phyloP scores from a whole-genome alignment of 139 green algal genomes.

The Chlamydomonas sphaeroides region DNA sequence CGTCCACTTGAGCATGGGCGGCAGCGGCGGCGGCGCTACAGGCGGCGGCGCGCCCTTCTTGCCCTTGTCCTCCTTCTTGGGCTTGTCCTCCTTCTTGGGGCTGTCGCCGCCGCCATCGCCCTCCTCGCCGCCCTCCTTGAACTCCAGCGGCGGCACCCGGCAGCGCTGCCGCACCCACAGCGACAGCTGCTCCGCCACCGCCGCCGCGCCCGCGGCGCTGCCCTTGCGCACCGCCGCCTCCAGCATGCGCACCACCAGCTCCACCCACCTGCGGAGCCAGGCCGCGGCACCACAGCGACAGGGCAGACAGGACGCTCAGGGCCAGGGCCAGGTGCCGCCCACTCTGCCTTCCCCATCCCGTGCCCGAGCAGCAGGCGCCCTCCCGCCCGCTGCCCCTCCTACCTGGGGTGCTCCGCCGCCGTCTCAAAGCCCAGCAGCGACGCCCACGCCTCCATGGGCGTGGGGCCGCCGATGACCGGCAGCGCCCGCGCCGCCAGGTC shows the following conservation, averaged over 20 bases:
- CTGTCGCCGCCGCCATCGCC: background rate
- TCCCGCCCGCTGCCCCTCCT: background rate
- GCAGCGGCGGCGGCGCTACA: background rate
- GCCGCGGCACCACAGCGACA: no score
- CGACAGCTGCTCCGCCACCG: slow-evolving; percentile 41
- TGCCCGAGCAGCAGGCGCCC: no score
- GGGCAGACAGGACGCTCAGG: no score
- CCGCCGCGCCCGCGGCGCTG: slow-evolving; percentile 17
- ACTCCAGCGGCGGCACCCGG: slow-evolving; percentile 17
- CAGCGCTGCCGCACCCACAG: slow-evolving; percentile 32
- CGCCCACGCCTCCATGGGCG: slow-evolving; percentile 52
- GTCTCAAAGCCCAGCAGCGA: slow-evolving; percentile 42
- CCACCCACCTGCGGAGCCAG: slow-evolving; percentile 60
- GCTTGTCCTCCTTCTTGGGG: background rate
- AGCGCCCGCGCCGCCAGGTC: slow-evolving; percentile 57
- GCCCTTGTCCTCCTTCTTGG: background rate
- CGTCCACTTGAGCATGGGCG: slow-evolving; percentile 1
- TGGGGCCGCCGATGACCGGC: slow-evolving; percentile 25
- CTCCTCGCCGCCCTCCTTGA: background rate
- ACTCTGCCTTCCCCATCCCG: no score
- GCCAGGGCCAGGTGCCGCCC: no score
- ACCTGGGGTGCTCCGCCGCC: slow-evolving; percentile 41
- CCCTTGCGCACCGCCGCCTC: slow-evolving; percentile 52
- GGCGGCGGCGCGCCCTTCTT: background rate
- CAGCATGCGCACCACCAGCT: slow-evolving; percentile 54